Base-by-base conservation (phyloP, 768 basidiomycete species). In the Macrolepiota albuminosa region DNA sequence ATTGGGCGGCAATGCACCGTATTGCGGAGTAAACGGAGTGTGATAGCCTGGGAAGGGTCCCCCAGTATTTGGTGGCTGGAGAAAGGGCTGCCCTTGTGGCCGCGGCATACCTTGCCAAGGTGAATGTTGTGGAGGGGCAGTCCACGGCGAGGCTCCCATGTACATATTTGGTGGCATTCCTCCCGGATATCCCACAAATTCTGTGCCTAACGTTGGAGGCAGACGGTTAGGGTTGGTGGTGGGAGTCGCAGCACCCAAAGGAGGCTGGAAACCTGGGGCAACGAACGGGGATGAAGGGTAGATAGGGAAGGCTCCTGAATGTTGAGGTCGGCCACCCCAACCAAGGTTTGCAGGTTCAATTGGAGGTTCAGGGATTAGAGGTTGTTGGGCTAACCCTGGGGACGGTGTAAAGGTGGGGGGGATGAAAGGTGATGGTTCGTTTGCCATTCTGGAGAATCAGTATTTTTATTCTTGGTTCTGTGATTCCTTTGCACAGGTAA, bases 351-450 rank as follows among this genome's bases (percentile, higher is more conserved):
- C 34, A 24, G 36, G 43, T 34, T 42, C 48, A 4, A 6, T 18
- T 26, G 59, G 49, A 18, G 54, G 11, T 4, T 60, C 59, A 21
- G 59, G 59, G 9, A 60, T 60, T 4, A 60, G 54, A 2, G 59
- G 59, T 31, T 54, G 59, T 37, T 55, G 53, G 14, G 39, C 24
- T 5, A 1, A 9, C 5, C 37, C 1, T 9, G 59, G 59, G 8
- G 54, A 49, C 3, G 26, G 16, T 2, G 6, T 4, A 51, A 40
- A 14, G 8, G 43, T 40, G 9, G 59, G 59, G 10, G 59, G 59
- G 9, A 60, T 56, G 36, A 60, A 60, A 40, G 54, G 54, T n/a
- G 34, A 37, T 2, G n/a, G 21, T 21, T 21, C 13, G 3, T 50
- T 26, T 39, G 40, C 21, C 59, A 56, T 60, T 18, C 16, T 50